These are phyloP conservation scores for Magnusiomyces sp. DNA, from an alignment of 1,139 yeast species.

Conservation along the genomic window DNA sequence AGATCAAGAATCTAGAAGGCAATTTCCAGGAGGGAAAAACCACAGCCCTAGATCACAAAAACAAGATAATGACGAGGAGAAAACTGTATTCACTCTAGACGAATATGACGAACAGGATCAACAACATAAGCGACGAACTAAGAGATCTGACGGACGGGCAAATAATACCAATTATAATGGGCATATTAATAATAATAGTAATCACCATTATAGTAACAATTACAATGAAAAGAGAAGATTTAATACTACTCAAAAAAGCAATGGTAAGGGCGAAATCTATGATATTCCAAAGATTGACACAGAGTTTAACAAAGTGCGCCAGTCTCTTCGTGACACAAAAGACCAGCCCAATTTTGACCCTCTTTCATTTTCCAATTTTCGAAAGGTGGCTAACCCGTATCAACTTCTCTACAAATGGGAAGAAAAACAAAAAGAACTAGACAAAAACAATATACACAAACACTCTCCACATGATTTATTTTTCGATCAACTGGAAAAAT, in stretches of 20 bases:
- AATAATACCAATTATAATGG: no score
- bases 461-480: constrained; percentile 3
- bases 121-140: no score
- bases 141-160: no score
- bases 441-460: constrained; percentile 1
- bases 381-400: background rate
- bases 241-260: background rate
- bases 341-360: background rate
- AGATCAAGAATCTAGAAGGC: background rate
- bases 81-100: no score
- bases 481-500: background rate
- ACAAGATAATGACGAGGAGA: no score
- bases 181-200: no score
- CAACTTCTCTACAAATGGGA: constrained; percentile 5
- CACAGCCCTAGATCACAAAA: no score
- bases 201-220: no score
- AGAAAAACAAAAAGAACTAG: constrained; percentile 2
- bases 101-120: no score
- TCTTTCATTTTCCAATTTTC: background rate
- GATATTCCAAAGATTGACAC: no score
- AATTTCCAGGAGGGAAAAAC: background rate
- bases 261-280: background rate
- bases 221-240: no score
- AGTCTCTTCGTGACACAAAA: constrained; percentile 1
- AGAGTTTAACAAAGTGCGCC: no score